phyloP scores from a whole-genome alignment of 2,329 filamentous ascomycete species.

The Zasmidium cellare region DNA sequence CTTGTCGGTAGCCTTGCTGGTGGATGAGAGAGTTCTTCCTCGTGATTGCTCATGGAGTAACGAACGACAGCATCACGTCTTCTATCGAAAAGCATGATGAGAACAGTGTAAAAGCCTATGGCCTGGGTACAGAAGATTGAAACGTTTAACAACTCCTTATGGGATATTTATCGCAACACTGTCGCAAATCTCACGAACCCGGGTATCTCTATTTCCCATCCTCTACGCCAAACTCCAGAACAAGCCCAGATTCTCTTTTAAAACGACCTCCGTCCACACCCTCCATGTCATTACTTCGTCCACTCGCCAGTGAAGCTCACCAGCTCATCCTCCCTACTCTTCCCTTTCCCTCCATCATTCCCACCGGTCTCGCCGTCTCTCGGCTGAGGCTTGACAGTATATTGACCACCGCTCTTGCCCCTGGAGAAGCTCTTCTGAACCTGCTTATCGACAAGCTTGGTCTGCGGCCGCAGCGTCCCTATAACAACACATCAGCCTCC shows the following conservation, averaged over 20 bases:
- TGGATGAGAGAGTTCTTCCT: no score
- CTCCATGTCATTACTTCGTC: background rate
- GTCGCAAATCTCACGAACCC: background rate
- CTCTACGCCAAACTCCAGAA: background rate
- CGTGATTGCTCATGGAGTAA: no score
- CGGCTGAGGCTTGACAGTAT: background rate
- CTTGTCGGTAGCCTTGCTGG: no score
- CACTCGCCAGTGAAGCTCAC: background rate
- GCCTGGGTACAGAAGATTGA: no score
- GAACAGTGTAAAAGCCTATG: no score
- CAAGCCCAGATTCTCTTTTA: background rate
- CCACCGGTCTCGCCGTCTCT: background rate
- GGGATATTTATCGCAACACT: no score
- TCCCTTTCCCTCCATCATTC: background rate
- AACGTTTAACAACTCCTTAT: no score
- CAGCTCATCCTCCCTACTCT: background rate
- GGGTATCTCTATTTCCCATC: background rate
- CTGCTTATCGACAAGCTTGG: background rate
- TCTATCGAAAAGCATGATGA: no score
- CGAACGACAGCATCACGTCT: no score
- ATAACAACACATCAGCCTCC: background rate
- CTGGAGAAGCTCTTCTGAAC: background rate
- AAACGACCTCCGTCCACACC: background rate
- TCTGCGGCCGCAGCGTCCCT: background rate
- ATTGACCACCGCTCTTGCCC: background rate